These are phyloP conservation scores for Lodderomyces beijingensis DNA, from an alignment of 1,139 yeast species.

Conservation along the genomic window DNA sequence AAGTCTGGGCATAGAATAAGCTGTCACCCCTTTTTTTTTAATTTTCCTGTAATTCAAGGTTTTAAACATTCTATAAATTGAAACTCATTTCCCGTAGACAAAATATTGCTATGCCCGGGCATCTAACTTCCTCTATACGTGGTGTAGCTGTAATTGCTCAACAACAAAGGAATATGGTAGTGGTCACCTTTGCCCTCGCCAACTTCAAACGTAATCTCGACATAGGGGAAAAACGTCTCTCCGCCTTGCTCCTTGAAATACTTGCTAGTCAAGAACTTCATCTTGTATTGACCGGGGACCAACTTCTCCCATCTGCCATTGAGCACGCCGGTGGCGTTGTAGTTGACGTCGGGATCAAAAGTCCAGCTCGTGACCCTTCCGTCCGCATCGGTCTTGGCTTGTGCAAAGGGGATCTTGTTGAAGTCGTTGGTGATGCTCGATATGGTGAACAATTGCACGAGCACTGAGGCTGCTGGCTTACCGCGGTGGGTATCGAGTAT, in stretches of 20 bases:
- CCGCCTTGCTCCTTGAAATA: slow-evolving; percentile 37
- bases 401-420: slow-evolving; percentile 47
- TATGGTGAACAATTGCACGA: slow-evolving; percentile 48
- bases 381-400: slow-evolving; percentile 66
- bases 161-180: slow-evolving; percentile 79
- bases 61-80: no score
- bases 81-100: no score
- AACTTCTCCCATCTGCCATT: slow-evolving; percentile 38
- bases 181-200: slow-evolving; percentile 59
- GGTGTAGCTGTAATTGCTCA: slow-evolving; percentile 80
- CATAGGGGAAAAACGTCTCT: slow-evolving; percentile 77
- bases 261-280: slow-evolving; percentile 68
- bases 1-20: slow-evolving; percentile 37
- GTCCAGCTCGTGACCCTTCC: slow-evolving; percentile 76
- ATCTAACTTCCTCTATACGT: slow-evolving; percentile 76
- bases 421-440: slow-evolving; percentile 22
- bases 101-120: no score
- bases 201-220: slow-evolving; percentile 70
- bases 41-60: no score
- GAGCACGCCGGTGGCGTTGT: slow-evolving; percentile 31
- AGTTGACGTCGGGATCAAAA: slow-evolving; percentile 31
- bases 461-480: slow-evolving; percentile 67
- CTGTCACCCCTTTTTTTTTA: no score
- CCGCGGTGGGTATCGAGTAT: slow-evolving; percentile 83
- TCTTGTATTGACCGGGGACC: slow-evolving; percentile 63